phyloP scores from a whole-genome alignment of 352 stramenopile species.

The Globisporangium recalcitrans region DNA sequence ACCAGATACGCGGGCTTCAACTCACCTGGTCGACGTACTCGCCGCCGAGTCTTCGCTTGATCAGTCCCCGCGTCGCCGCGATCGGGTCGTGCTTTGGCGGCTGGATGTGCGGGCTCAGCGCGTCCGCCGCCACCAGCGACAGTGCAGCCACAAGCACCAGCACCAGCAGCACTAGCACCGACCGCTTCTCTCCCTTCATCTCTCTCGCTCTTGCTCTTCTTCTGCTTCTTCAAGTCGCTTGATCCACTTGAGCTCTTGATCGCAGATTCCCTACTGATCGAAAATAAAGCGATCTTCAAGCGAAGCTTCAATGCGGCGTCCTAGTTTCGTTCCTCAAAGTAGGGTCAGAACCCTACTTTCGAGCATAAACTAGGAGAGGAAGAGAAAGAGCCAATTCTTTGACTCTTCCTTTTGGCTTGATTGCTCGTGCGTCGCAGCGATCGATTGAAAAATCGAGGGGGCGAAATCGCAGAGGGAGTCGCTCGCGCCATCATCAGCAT shows the following conservation, averaged over 20 bases:
- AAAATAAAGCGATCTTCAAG: constrained; percentile 11
- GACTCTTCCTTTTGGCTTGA: neutral
- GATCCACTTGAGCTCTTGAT: constrained; percentile 4
- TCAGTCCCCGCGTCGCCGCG: constrained; percentile 43
- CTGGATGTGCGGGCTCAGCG: constrained; percentile 21
- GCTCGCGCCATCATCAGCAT: neutral
- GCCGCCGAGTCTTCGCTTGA: constrained; percentile 44
- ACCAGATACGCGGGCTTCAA: neutral
- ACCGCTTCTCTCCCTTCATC: neutral
- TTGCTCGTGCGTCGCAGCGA: neutral
- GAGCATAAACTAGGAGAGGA: neutral
- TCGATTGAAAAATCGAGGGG: neutral
- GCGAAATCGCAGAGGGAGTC: neutral
- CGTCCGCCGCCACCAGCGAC: neutral
- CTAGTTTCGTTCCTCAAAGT: constrained; percentile 6
- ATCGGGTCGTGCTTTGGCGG: constrained; percentile 42
- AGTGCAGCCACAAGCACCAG: constrained; percentile 5
- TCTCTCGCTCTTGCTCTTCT: neutral
- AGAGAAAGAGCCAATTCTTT: neutral
- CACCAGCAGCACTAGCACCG: constrained; percentile 13
- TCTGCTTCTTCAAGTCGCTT: neutral
- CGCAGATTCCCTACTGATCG: constrained; percentile 6
- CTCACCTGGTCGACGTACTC: constrained; percentile 62
- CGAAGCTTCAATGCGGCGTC: constrained; percentile 8
- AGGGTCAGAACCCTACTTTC: neutral